Evolutionary conservation across 2,329 filamentous ascomycete genomes (phyloP), one percentile per base, ranked within the genome.

Genomic region (Colletotrichum sp.): DNA sequence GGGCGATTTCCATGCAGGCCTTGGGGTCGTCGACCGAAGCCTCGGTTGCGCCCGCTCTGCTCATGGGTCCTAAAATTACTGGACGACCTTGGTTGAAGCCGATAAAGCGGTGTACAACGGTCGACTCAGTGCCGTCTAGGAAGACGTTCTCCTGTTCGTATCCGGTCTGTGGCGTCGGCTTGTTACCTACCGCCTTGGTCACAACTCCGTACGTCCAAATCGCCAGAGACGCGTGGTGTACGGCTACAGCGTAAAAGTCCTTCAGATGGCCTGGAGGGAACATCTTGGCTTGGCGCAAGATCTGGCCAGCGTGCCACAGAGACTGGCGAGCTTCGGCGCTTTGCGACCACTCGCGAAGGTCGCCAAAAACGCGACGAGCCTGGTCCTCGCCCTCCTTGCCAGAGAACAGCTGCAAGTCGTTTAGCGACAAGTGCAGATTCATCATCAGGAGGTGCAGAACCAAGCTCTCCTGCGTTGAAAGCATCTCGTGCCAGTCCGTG

Each of bases 181-280:
- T 78, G 79, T 82, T 81, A 16, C 74, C 44, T 81, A 81, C 87
- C 77, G 81, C 87, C 77, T 85, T 84, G 24, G 85, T 87, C 8
- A 93, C 87, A 1, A 95, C 90, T 1, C 93, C 92, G 78, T 93
- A 94, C 0, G 90, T 90, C 94, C 94, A 95, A 55, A 95, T 85
- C 1, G 91, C 90, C 6, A 95, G 85, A 15, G 90, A 89, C 6
- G 92, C 93, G 80, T 95, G 93, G 80, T 95, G 94, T 1, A 95
- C 89, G 0, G 90, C 92, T 8, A 95, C 90, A 0, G 93, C 92
- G 77, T 92, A 90, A 81, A 95, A 95, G 77, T 93, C 92, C 59
- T 91, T 90, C 5, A 95, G 82, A 13, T 89, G 86, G 0, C 88
- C 87, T 3, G 85, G 82, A 0, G 91, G 88, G 64, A 93, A 89